Conservation (phyloP, 164 flowering plant genomes). For the Magnolia sinica region DNA sequence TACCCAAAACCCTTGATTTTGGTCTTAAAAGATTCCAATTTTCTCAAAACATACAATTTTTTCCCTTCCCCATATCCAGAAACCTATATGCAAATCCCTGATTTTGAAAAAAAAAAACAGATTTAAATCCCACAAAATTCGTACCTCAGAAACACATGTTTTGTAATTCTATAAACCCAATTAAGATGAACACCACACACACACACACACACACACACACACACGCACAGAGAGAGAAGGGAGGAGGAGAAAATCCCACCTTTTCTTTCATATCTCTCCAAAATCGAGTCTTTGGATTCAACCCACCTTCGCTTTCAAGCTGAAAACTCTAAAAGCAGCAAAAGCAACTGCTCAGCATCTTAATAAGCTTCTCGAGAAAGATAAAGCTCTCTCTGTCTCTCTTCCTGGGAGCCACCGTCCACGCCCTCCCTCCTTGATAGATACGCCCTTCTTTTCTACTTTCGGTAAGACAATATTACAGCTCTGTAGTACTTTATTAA, state of each 20-base stretch:
- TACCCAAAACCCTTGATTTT: background rate
- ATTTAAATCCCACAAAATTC: background rate
- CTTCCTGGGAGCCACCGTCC: background rate
- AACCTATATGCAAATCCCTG: background rate
- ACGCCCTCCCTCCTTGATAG: background rate
- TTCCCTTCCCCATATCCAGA: background rate
- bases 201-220: background rate
- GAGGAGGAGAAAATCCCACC: background rate
- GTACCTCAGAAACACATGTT: background rate
- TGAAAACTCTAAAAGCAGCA: background rate
- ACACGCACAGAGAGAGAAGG: background rate
- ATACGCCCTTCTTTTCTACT: background rate
- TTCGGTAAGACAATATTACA: background rate
- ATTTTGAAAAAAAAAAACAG: background rate
- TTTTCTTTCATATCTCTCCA: background rate
- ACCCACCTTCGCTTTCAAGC: background rate
- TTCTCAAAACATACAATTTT: background rate
- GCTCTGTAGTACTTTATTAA: background rate
- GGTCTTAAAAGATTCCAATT: background rate
- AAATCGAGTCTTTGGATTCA: background rate
- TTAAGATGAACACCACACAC: background rate
- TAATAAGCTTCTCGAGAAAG: background rate
- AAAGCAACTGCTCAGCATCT: background rate
- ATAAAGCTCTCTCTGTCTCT: background rate
- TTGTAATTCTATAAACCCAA: background rate